Percentiles rank a stretch among this genome's conserved stretches.
Conservation (phyloP, 768 basidiomycete species). For the Xerocomellus dryophilus region DNA sequence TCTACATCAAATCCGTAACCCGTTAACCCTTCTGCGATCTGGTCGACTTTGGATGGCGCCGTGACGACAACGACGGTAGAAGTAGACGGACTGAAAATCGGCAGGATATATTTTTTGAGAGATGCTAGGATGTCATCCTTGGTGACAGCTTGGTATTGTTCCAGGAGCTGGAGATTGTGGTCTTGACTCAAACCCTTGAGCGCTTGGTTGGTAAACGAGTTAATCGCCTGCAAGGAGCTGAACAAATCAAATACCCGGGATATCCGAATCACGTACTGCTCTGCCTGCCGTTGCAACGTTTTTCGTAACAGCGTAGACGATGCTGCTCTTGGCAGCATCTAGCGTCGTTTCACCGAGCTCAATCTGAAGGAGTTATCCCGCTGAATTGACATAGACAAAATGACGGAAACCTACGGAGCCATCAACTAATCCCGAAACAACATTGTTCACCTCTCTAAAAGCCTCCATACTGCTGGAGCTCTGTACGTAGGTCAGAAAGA, state of each 20-base stretch:
- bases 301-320: constrained; percentile 81
- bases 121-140: constrained; percentile 70
- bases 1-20: constrained; percentile 78
- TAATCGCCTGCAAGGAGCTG: constrained; percentile 52
- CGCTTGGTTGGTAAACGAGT: constrained; percentile 87
- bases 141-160: constrained; percentile 75
- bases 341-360: constrained; percentile 74
- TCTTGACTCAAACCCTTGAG: constrained; percentile 80
- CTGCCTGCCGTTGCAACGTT: constrained; percentile 81
- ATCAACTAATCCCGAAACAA: constrained; percentile 77
- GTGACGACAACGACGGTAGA: constrained; percentile 83
- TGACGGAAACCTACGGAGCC: constrained; percentile 57
- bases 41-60: constrained; percentile 73
- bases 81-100: constrained; percentile 73
- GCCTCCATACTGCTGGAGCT: constrained; percentile 79
- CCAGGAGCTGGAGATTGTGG: constrained; percentile 71
- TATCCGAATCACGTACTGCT: constrained; percentile 56
- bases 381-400: not conserved
- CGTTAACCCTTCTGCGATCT: constrained; percentile 62
- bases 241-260: constrained; percentile 3
- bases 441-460: constrained; percentile 73
- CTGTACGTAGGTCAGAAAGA: constrained; percentile 38
- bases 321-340: constrained; percentile 88
- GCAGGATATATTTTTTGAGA: constrained; percentile 73
- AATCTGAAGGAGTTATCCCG: constrained; percentile 47